Base-by-base conservation (phyloP, 2,329 filamentous ascomycete species). In the Mollisiaceae sp. region DNA sequence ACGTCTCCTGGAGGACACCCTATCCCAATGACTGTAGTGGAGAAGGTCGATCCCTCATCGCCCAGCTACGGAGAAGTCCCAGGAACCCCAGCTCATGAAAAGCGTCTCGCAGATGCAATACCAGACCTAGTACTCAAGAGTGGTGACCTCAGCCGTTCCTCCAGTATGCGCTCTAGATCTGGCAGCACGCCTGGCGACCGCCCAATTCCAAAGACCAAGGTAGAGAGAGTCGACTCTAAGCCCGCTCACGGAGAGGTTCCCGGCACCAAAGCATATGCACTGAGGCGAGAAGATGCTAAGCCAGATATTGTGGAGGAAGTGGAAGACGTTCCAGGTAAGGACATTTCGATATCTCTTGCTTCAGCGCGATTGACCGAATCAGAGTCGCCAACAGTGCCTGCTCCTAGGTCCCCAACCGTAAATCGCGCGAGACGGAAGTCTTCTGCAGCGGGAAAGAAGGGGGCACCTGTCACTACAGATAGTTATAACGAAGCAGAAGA, bases 1-100 rank as follows among this genome's bases (percentile, higher is more conserved):
- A 50, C 68, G 20, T 70, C 72, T 50, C 74, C 72, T 24, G 72
- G 73, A 8, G 73, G 70, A 27, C 69, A 70, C 15, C 85, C 86
- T 20, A 83, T 88, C 64, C 87, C 86, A 11, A 82, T 79, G 68
- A 87, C 84, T 15, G 78, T 86, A 54, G 82, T 88, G 15, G 85
- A 88, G 73, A 85, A 83, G 77, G 79, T 88, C 64, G 83, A 86
- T 73, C 70, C 69, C 2, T 79, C 84, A 68, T 79, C 82, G 73
- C 82, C 83, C 3, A 83, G 85, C 50, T 82, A 88, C 69, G 87
- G 86, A 66, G 85, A 89, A 76, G 83, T 89, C 47, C 86, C 86
- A 1, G 85, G 85, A 38, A 89, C 86, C 2, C 79, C 83, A 64
- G 85, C 86, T 4, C 84, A 88, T 72, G 76, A 82, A 52, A 80